Evolutionary conservation across 352 stramenopile genomes (phyloP).

Genomic region (Globisporangium paddicum): DNA sequence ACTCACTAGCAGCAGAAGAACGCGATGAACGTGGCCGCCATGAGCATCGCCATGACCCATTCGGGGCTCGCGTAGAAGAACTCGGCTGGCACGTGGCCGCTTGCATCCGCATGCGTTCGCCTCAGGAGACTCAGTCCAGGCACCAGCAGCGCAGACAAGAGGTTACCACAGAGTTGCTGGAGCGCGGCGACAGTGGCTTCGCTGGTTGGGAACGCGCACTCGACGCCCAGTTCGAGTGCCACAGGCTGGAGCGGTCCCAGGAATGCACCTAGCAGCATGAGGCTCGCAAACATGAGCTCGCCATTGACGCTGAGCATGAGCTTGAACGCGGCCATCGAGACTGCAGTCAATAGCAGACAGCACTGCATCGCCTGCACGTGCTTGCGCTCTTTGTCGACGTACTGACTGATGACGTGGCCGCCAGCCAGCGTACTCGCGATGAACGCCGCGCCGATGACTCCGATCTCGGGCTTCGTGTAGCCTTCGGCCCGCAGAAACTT

Average conservation of each 20-base stretch:
- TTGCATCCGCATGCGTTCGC: conserved; percentile 25
- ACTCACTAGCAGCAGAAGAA: conserved; percentile 31
- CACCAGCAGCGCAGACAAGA: conserved; percentile 58
- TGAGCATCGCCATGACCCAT: conserved; percentile 42
- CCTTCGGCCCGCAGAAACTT: conserved; percentile 55
- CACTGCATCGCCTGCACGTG: conserved; percentile 48
- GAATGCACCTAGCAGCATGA: conserved; percentile 42
- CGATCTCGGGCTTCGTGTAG: conserved; percentile 62
- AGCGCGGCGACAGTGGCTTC: conserved; percentile 67
- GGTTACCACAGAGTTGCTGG: conserved; percentile 71
- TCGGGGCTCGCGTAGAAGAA: conserved; percentile 50
- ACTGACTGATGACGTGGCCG: conserved; percentile 61
- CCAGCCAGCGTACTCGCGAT: conserved; percentile 63
- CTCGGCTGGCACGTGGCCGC: conserved; percentile 21
- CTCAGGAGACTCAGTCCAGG: conserved; percentile 43
- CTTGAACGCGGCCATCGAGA: conserved; percentile 42
- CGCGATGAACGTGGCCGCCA: conserved; percentile 31
- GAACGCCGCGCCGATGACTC: conserved; percentile 55
- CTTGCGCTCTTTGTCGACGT: conserved; percentile 52
- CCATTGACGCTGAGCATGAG: conserved; percentile 27
- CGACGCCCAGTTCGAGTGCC: conserved; percentile 59
- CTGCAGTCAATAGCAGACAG: conserved; percentile 40
- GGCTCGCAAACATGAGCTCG: conserved; percentile 34
- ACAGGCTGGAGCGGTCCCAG: conserved; percentile 62
- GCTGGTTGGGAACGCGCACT: conserved; percentile 67